Evolutionary conservation across 257 asterid species (phyloP).

Genomic region (Plantago major): DNA sequence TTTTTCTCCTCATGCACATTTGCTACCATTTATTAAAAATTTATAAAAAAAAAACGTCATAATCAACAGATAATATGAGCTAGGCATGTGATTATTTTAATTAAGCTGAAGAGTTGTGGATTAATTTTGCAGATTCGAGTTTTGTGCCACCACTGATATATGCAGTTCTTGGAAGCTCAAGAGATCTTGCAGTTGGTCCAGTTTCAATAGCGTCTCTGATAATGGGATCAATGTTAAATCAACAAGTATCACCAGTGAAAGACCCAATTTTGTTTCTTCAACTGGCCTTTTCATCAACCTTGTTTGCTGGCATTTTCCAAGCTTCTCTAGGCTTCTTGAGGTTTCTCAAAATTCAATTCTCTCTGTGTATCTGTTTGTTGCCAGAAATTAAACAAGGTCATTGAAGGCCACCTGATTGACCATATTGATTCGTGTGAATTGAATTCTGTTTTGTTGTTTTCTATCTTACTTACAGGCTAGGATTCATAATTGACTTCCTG

Average conservation of each 20-base stretch:
- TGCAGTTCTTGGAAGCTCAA: slow-evolving; percentile 88
- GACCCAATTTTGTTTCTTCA: slow-evolving; percentile 73
- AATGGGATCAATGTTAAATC: slow-evolving; percentile 76
- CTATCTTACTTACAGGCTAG: slow-evolving; percentile 43
- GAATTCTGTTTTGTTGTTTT: neutral
- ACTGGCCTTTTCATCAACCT: slow-evolving; percentile 71
- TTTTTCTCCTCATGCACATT: too few species aligned
- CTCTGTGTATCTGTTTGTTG: neutral
- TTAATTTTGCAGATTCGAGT: slow-evolving; percentile 58
- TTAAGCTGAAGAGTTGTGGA: too few species aligned
- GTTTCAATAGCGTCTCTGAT: slow-evolving; percentile 80
- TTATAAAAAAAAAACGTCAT: too few species aligned
- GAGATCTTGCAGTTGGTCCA: slow-evolving; percentile 88
- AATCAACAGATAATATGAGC: too few species aligned
- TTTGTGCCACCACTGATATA: slow-evolving; percentile 84
- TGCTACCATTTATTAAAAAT: too few species aligned
- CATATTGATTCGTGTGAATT: neutral
- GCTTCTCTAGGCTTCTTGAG: slow-evolving; percentile 74
- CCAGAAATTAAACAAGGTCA: slow-evolving; percentile 3
- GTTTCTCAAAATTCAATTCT: slow-evolving; percentile 20
- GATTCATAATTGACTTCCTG: slow-evolving; percentile 75
- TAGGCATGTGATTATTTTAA: too few species aligned
- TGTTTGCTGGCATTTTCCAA: slow-evolving; percentile 87
- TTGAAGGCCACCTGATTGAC: slow-evolving; percentile 12
- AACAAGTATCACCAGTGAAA: slow-evolving; percentile 53